Conservation (phyloP, 176 grass and related monocot genomes). For the Bonia amplexicaulis region DNA sequence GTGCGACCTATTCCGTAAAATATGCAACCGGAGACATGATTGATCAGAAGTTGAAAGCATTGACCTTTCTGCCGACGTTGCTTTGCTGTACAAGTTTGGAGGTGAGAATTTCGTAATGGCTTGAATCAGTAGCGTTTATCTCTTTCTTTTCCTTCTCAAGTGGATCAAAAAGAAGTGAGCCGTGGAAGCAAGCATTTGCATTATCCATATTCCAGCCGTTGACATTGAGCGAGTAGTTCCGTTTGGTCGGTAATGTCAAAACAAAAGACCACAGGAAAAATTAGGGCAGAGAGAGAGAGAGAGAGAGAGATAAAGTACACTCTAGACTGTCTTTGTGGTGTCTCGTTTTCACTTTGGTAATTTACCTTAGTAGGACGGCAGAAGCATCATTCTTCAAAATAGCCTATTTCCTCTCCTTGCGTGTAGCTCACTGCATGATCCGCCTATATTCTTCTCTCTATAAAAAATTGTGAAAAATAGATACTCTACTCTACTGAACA, state of each 20-base stretch:
- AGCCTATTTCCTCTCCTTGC: neutral
- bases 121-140: neutral
- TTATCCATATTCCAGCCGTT: neutral
- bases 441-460: neutral
- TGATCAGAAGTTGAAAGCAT: slow-evolving; percentile 10
- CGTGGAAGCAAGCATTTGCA: slow-evolving; percentile 16
- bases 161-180: neutral
- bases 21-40: neutral
- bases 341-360: slow-evolving; percentile 12
- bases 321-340: neutral
- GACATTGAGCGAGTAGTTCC: neutral
- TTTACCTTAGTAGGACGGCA: slow-evolving; percentile 7
- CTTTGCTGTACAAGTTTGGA: slow-evolving; percentile 13
- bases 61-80: neutral
- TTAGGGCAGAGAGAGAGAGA: neutral
- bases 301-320: neutral
- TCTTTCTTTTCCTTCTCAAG: slow-evolving; percentile 12
- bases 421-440: slow-evolving; percentile 26
- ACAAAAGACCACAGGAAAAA: slow-evolving; percentile 8
- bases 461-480: neutral
- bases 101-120: slow-evolving; percentile 19
- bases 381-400: slow-evolving; percentile 5
- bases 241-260: neutral
- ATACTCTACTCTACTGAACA: neutral
- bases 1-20: neutral